Percentiles rank a stretch among this genome's conserved stretches.
These are phyloP conservation scores for Alnus rubra DNA, from an alignment of 306 rosid genomes.

Conservation along the genomic window DNA sequence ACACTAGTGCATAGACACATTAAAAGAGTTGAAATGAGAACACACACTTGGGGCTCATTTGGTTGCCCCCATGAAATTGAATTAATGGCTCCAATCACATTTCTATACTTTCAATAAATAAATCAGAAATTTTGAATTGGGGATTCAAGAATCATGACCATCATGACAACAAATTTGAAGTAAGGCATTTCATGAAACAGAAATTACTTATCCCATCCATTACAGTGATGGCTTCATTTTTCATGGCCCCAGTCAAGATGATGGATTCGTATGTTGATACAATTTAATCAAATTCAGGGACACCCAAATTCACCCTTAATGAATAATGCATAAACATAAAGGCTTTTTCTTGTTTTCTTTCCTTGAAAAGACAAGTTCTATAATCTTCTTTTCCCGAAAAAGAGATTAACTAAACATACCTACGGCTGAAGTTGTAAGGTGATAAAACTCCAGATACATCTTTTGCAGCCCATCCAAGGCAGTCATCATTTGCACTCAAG, in stretches of 20 bases:
- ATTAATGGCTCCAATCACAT: neutral
- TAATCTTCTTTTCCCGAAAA: neutral
- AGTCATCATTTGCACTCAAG: conserved; percentile 35
- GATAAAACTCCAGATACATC: conserved; percentile 70
- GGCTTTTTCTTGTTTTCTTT: conserved; percentile 1
- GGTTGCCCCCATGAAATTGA: neutral
- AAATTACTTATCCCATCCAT: neutral
- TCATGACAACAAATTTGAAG: neutral
- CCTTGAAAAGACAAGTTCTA: neutral
- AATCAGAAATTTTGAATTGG: neutral
- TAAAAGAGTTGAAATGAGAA: neutral
- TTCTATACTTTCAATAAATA: neutral
- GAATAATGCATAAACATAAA: neutral
- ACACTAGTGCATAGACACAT: neutral
- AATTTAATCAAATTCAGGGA: neutral
- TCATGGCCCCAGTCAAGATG: neutral
- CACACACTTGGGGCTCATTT: neutral
- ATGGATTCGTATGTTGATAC: neutral
- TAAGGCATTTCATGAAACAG: neutral
- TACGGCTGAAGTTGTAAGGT: conserved; percentile 73
- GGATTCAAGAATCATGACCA: neutral
- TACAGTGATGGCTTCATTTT: neutral
- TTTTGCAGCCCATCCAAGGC: conserved; percentile 83
- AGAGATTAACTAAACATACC: conserved; percentile 33
- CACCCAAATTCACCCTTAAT: neutral